Evolutionary conservation across 176 grass and related monocot genomes (phyloP), one percentile per base, ranked within the genome.

Genomic region (Eleusine indica): DNA sequence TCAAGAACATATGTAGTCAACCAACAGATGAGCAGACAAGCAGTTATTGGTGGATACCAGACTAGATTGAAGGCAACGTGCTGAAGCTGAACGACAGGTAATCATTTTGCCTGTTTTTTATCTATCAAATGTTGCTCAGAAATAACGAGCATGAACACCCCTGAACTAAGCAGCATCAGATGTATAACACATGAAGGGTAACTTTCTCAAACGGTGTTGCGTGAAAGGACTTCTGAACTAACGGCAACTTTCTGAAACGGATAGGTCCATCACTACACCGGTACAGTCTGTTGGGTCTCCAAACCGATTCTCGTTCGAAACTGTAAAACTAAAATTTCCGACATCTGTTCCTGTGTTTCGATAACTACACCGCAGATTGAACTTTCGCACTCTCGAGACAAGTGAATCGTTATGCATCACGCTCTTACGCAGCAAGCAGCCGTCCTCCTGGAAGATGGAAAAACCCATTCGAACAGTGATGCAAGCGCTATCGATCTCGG

Each of bases 191-290:
- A 15, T 28, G 19, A 38, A 51, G 28, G 12, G 51, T 41, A 9
- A 28, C 14, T 16, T 11, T 12, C 4, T 52, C 66, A 32, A 35
- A 35, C 32, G 32, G 44, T 47, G 44, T 11, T 47, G 44, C 41
- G 44, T 66, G 81, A 74, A 71, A 82, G 8, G 71, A 52, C 30
- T 74, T 54, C 44, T 75, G 21, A 66, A 75, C 40, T 48, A 63
- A 62, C 41, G 39, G 25, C 28, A 35, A 29, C 54, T 82, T 48
- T 75, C 68, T 29, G 76, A 49, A 63, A 58, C 2, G 3, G 61
- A 80, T 25, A 80, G 6, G 37, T 19, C 38, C 21, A 66, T 66
- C 28, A 16, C n/a, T 25, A 16, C 51, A 46, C 41, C 37, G 37
- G 1, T 47, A 37, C 40, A 71, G 40, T 60, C 70, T 84, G 12